Evolutionary conservation across 257 asterid species (phyloP).

Genomic region (Solanum bulbocastanum): DNA sequence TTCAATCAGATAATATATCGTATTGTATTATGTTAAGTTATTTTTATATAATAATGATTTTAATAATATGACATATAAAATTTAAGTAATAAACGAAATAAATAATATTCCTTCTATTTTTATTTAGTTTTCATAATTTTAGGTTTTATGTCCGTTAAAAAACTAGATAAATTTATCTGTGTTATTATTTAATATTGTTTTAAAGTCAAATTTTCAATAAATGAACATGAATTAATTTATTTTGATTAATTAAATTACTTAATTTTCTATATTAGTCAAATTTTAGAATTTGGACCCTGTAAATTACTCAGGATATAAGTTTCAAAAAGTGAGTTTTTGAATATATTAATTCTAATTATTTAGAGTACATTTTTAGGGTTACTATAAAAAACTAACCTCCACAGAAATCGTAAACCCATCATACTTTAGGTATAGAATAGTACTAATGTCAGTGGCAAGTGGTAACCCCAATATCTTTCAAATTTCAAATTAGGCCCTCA

Average conservation of each 20-base stretch:
- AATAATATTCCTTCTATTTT: fast-evolving
- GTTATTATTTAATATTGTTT: too few species aligned
- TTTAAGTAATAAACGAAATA: too few species aligned
- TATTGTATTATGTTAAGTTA: too few species aligned
- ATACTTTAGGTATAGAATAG: not conserved
- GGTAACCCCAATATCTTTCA: not conserved
- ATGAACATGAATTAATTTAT: too few species aligned
- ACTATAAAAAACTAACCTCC: not conserved
- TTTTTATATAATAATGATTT: too few species aligned
- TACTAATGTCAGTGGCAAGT: not conserved
- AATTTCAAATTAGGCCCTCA: not conserved
- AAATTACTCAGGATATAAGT: not conserved
- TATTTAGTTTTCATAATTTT: too few species aligned
- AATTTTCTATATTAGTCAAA: too few species aligned
- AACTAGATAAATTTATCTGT: too few species aligned
- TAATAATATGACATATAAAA: too few species aligned
- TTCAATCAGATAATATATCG: too few species aligned
- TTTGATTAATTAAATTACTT: too few species aligned
- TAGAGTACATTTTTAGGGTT: not conserved
- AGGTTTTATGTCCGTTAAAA: fast-evolving
- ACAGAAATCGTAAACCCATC: not conserved
- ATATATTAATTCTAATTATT: not conserved
- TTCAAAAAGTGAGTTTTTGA: not conserved
- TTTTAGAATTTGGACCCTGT: not conserved
- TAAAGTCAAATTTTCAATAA: too few species aligned